These are phyloP conservation scores for Syncephalastrum contaminatum DNA, from an alignment of 371 early-diverging fungal species.

Conservation along the genomic window DNA sequence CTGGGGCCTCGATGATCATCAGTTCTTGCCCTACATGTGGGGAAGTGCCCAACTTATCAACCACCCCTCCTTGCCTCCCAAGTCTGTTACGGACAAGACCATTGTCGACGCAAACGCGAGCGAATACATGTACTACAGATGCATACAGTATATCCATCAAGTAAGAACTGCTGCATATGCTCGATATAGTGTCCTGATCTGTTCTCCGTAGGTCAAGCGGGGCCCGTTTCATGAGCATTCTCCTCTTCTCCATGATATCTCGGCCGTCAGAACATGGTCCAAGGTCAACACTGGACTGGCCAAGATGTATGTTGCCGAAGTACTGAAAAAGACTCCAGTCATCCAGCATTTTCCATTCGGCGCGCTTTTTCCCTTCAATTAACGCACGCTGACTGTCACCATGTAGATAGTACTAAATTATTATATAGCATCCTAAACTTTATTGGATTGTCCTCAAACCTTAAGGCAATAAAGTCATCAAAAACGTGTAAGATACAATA, in stretches of 20 bases:
- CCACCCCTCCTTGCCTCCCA: conserved; percentile 69
- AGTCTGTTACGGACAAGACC: conserved; percentile 66
- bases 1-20: conserved; percentile 99
- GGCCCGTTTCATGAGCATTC: conserved; percentile 83
- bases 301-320: conserved; percentile 97
- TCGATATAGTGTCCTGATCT: not conserved
- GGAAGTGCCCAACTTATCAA: conserved; percentile 85
- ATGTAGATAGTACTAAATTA: too few relatives aligned
- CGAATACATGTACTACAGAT: conserved; percentile 88
- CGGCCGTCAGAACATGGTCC: conserved; percentile 82
- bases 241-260: conserved; percentile 93
- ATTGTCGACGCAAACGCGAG: conserved; percentile 64
- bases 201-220: conserved; percentile 48
- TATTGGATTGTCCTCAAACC: too few relatives aligned
- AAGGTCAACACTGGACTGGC: conserved; percentile 94
- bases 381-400: not conserved
- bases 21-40: conserved; percentile 96
- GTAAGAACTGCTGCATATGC: conserved; percentile 18
- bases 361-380: conserved; percentile 47
- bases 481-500: too few relatives aligned
- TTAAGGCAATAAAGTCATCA: too few relatives aligned
- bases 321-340: conserved; percentile 93
- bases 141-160: conserved; percentile 82
- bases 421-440: too few relatives aligned
- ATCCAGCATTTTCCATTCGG: conserved; percentile 98